Percentiles rank a stretch among this genome's conserved stretches.
Evolutionary conservation across 2,329 filamentous ascomycete species (phyloP).

Genomic region (Mycocentrospora acerina): DNA sequence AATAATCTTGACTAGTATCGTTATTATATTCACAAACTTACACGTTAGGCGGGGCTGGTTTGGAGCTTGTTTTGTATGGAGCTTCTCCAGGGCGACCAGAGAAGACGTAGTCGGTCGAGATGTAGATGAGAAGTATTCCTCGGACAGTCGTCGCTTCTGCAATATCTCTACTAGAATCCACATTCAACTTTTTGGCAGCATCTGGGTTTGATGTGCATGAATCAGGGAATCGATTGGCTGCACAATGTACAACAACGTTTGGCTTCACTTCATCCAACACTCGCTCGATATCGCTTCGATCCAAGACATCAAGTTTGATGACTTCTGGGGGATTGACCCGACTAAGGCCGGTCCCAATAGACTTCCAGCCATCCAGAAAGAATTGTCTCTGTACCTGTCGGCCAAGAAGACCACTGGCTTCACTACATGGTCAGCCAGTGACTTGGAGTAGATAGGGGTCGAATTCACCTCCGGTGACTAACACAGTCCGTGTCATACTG

Average conservation of each 20-base stretch:
- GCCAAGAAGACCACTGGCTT: slow-evolving; percentile 75
- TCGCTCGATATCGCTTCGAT: slow-evolving; percentile 47
- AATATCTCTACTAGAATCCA: slow-evolving; percentile 67
- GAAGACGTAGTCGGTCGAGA: slow-evolving; percentile 83
- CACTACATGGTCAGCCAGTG: slow-evolving; percentile 12
- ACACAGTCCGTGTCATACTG: slow-evolving; percentile 55
- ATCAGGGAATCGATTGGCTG: slow-evolving; percentile 85
- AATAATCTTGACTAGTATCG: too few species aligned
- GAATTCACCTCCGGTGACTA: slow-evolving; percentile 70
- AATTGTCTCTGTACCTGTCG: slow-evolving; percentile 76
- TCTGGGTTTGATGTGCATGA: slow-evolving; percentile 79
- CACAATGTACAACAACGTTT: slow-evolving; percentile 82
- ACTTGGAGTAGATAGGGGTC: slow-evolving; percentile 1
- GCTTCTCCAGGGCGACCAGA: slow-evolving; percentile 74
- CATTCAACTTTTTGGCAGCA: slow-evolving; percentile 72
- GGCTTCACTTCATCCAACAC: slow-evolving; percentile 61
- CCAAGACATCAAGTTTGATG: slow-evolving; percentile 54
- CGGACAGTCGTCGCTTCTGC: slow-evolving; percentile 65
- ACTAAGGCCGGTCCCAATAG: slow-evolving; percentile 58
- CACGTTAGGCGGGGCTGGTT: slow-evolving; percentile 72
- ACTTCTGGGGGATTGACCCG: slow-evolving; percentile 71
- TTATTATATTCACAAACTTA: slow-evolving; percentile 4
- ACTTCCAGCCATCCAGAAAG: slow-evolving; percentile 60
- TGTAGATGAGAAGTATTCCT: slow-evolving; percentile 69
- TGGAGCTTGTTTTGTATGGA: slow-evolving; percentile 69